phyloP scores from a whole-genome alignment of 768 basidiomycete genomes.

The Leccinum olivaceopallidum region DNA sequence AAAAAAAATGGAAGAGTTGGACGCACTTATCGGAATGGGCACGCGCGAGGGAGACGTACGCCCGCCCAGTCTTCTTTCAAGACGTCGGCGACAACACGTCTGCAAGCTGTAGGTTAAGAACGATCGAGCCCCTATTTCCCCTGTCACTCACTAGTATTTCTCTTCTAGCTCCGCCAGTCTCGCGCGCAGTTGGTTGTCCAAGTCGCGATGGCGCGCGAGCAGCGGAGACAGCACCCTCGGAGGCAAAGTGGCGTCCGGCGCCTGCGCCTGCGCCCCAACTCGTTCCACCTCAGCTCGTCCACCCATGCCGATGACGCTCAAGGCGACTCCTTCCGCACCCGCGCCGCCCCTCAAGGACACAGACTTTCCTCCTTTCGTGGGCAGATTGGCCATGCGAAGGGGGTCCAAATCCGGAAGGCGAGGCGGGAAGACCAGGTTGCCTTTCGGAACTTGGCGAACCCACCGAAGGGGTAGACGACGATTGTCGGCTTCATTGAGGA shows the following conservation, averaged over 20 bases:
- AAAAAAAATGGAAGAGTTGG: neutral
- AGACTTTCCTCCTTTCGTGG: conserved; percentile 69
- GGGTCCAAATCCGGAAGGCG: no score
- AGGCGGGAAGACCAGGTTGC: no score
- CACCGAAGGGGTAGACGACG: no score
- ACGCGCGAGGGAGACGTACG: conserved; percentile 82
- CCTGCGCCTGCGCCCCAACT: neutral
- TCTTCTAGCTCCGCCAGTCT: conserved; percentile 70
- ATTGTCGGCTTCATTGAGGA: no score
- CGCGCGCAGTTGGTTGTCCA: conserved; percentile 65
- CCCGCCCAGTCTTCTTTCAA: conserved; percentile 79
- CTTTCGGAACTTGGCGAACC: no score
- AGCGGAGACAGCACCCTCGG: conserved; percentile 56
- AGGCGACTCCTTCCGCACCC: conserved; percentile 74
- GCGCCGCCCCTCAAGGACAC: conserved; percentile 76
- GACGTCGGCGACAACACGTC: conserved; percentile 70
- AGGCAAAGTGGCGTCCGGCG: conserved; percentile 21
- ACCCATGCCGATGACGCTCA: conserved; percentile 36
- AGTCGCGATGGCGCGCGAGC: conserved; percentile 62
- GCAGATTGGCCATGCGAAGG: no score
- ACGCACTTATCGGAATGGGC: conserved; percentile 79
- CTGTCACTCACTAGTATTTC: conserved; percentile 62
- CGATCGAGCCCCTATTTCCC: conserved; percentile 17
- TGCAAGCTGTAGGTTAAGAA: conserved; percentile 43
- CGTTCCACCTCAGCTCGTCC: no score